A percentile compares a stretch with the other conserved stretches of the same genome.
phyloP scores from a whole-genome alignment of 2,329 filamentous ascomycete genomes.

The Fusarium sublunatum region DNA sequence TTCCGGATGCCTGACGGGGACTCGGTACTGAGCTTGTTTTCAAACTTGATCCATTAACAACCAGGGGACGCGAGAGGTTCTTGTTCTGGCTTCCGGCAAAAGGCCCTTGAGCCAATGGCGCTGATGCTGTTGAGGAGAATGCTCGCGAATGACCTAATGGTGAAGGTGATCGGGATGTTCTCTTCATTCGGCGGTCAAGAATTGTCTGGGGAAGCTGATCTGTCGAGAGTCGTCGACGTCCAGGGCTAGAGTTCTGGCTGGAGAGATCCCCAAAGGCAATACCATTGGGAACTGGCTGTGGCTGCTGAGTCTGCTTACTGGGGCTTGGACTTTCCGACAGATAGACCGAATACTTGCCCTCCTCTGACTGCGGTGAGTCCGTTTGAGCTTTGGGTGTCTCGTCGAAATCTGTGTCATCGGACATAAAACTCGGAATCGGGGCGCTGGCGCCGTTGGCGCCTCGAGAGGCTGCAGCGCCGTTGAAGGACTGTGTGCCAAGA shows the following conservation, averaged over 20 bases:
- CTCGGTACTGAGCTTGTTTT: constrained; percentile 50
- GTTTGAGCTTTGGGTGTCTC: constrained; percentile 55
- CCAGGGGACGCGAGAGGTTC: constrained; percentile 58
- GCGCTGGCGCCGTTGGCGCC: constrained; percentile 63
- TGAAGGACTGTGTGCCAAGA: constrained; percentile 50
- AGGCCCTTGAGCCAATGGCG: constrained; percentile 53
- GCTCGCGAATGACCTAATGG: constrained; percentile 63
- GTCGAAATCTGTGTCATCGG: constrained; percentile 65
- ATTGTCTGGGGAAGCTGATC: constrained; percentile 66
- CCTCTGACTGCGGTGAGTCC: constrained; percentile 62
- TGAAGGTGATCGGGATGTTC: constrained; percentile 67
- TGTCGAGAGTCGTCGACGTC: constrained; percentile 61
- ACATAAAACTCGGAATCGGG: constrained; percentile 65
- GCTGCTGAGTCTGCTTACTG: constrained; percentile 40
- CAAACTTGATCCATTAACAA: constrained; percentile 63
- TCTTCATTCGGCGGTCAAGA: constrained; percentile 64
- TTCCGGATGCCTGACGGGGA: constrained; percentile 33
- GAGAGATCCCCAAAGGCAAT: constrained; percentile 62
- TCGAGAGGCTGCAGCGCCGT: constrained; percentile 52
- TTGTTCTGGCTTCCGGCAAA: constrained; percentile 53
- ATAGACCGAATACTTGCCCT: constrained; percentile 51
- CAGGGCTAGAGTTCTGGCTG: constrained; percentile 50
- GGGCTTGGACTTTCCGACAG: constrained; percentile 46
- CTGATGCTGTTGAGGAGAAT: constrained; percentile 55
- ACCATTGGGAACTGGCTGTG: constrained; percentile 50